Evolutionary conservation across 129 eudicot species (phyloP).

Genomic region (Chrysanthemum lavandulifolium): DNA sequence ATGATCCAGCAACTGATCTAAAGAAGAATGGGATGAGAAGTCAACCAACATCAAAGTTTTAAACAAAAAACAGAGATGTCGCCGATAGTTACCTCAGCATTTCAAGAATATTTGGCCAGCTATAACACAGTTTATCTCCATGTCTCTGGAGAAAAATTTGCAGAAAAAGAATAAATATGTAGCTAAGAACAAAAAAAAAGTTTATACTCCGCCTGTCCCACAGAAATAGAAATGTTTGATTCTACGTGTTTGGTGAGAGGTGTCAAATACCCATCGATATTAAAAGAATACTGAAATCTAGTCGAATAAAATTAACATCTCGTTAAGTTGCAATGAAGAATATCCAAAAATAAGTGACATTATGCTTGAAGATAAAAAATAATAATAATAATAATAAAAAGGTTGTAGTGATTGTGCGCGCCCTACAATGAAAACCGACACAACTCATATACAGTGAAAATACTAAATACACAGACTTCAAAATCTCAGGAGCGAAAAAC

Average conservation of each 20-base stretch:
- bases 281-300: constrained; percentile 13
- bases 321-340: not conserved
- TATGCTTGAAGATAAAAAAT: not conserved
- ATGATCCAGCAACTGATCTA: constrained; percentile 93
- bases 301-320: not conserved
- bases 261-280: constrained; percentile 1
- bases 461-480: constrained; percentile 19
- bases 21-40: constrained; percentile 28
- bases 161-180: constrained; percentile 15
- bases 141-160: constrained; percentile 51
- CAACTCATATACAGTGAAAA: constrained; percentile 9
- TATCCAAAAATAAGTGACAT: not conserved
- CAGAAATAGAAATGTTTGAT: not conserved
- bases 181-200: constrained; percentile 16
- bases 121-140: constrained; percentile 83
- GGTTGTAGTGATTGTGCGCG: not conserved
- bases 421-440: constrained; percentile 4
- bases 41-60: constrained; percentile 10
- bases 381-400: too few relatives aligned
- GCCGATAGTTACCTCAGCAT: constrained; percentile 62
- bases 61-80: constrained; percentile 17
- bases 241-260: not conserved
- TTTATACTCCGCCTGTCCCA: constrained; percentile 17
- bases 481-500: constrained; percentile 5
- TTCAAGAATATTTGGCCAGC: constrained; percentile 96